Conservation (phyloP, 139 green algal genomes). For the Chlamydomonas sphaeroides region DNA sequence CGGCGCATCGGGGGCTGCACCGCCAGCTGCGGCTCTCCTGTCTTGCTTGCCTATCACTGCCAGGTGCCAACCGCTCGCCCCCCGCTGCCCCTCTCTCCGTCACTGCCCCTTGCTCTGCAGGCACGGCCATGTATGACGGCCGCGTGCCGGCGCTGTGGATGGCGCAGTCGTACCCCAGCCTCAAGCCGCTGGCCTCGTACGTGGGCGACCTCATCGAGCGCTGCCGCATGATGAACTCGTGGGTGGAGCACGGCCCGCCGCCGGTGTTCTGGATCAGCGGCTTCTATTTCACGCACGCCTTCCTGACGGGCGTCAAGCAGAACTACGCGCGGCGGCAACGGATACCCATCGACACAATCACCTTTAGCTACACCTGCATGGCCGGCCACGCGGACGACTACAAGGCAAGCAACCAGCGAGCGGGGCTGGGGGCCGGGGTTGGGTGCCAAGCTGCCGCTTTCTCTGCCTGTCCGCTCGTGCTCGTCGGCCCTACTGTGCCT, state of each 20-base stretch:
- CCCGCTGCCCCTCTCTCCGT: not conserved
- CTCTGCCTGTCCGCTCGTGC: too few relatives aligned
- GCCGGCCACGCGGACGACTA: constrained; percentile 13
- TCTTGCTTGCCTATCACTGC: too few relatives aligned
- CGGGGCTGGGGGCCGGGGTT: too few relatives aligned
- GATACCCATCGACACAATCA: constrained; percentile 79
- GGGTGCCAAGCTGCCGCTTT: too few relatives aligned
- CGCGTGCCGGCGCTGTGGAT: constrained; percentile 78
- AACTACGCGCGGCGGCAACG: constrained; percentile 79
- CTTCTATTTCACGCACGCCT: constrained; percentile 89
- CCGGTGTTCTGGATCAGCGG: constrained; percentile 82
- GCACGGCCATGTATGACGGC: constrained; percentile 58
- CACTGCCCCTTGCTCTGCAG: constrained; percentile 21
- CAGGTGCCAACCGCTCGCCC: not conserved
- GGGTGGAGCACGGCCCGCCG: constrained; percentile 76
- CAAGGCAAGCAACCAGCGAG: too few relatives aligned
- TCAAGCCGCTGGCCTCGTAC: constrained; percentile 81
- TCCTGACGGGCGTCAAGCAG: constrained; percentile 84
- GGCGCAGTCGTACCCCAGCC: constrained; percentile 68
- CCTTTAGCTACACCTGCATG: constrained; percentile 73
- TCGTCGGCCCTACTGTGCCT: too few relatives aligned
- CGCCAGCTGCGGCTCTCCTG: too few relatives aligned
- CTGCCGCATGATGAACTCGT: constrained; percentile 66
- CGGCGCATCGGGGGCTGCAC: not conserved
- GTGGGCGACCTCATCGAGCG: constrained; percentile 76